Conservation (phyloP, 169 alveolate genomes). For the Besnoitia besnoiti region DNA sequence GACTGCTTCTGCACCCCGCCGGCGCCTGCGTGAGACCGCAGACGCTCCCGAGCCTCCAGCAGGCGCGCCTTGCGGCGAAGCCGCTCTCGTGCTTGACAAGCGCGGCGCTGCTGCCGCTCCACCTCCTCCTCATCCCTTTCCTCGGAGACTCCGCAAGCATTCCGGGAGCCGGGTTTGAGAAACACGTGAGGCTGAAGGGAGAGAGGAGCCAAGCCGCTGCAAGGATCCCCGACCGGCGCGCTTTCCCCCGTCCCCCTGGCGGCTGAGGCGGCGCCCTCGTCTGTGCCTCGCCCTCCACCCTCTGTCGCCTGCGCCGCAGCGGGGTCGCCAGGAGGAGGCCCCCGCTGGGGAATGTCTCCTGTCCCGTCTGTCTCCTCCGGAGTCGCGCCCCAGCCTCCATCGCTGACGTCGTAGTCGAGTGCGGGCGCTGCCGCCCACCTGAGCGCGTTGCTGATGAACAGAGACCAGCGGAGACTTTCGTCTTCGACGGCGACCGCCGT, state of each 20-base stretch:
- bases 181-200: background rate
- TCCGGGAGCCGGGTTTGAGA: background rate
- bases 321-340: background rate
- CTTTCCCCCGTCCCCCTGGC: background rate
- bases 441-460: conserved; percentile 17
- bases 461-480: conserved; percentile 6
- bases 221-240: too few relatives aligned
- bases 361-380: background rate
- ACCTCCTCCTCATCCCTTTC: background rate
- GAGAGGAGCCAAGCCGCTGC: background rate
- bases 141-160: background rate
- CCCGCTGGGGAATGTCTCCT: background rate
- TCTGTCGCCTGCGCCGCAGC: background rate
- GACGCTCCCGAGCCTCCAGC: background rate
- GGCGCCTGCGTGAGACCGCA: background rate
- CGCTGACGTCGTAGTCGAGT: conserved; percentile 3
- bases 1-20: background rate
- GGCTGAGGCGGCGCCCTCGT: background rate
- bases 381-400: background rate
- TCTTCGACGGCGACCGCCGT: background rate
- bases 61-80: background rate
- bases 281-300: too few relatives aligned
- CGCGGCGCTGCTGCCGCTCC: background rate
- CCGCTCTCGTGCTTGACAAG: background rate
- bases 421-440: background rate